Evolutionary conservation across 495 filamentous ascomycete genomes (phyloP), one percentile per base, ranked within the genome.

Genomic region (Rhypophila decipiens): DNA sequence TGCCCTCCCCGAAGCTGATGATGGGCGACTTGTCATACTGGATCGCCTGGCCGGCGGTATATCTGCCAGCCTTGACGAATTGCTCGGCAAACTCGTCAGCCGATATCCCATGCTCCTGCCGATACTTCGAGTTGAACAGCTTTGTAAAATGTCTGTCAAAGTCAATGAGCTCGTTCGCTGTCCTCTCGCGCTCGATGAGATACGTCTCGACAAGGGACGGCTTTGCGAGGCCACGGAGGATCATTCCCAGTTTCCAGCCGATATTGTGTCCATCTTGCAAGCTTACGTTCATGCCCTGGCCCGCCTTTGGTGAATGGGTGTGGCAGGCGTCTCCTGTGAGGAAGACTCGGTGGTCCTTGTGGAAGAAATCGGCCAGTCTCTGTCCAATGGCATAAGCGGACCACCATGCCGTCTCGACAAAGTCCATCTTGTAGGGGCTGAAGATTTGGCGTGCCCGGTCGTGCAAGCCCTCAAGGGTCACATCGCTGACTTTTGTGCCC

Each of bases 241-340:
- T 74, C 21, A 75, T 62, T 1, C 77, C 84, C 4, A 93, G 68
- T 63, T 93, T 90, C 87, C 86, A 90, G 17, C 86, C 86, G 29
- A 90, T 77, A 46, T 93, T 90, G 55, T 76, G 68, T 0, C 69
- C 70, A 39, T 73, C 70, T 18, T 73, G 70, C 36, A 73, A 68
- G 31, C 72, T 77, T 31, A 83, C 74, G 39, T 88, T 88, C 82
- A 87, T 83, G 2, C 85, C 84, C 56, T 86, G 85, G 0, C 84
- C 86, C 0, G 82, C 83, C 57, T 86, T 86, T 0, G 85, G 83
- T 5, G 76, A 80, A 55, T 87, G 84, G 0, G 84, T 87, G 58
- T 88, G 85, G 34, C 78, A 79, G 0, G 85, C 84, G 60, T 87
- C 85, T 22, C 85, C 85, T 0, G 79, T 74, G 0, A 88, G 63